Conservation (phyloP, 805 yeast genomes). For the Ogataea ramenticola region DNA sequence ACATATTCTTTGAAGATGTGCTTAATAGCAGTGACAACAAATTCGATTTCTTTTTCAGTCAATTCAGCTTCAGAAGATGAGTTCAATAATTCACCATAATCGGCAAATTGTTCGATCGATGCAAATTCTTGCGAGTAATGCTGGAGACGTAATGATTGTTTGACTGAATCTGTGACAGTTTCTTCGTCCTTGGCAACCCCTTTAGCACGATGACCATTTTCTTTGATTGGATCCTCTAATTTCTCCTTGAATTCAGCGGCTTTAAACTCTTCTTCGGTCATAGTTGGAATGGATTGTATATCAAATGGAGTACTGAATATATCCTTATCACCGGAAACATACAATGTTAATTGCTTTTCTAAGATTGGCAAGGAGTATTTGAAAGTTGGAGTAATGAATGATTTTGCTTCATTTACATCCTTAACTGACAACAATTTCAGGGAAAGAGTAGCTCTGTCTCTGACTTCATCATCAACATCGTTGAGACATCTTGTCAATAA, state of each 20-base stretch:
- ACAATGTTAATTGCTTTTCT: conserved; percentile 69
- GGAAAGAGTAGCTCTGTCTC: conserved; percentile 92
- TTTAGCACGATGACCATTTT: conserved; percentile 8
- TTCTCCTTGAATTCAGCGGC: conserved; percentile 56
- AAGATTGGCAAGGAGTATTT: conserved; percentile 69
- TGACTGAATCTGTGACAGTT: conserved; percentile 22
- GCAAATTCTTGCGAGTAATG: conserved; percentile 65
- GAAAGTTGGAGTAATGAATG: conserved; percentile 58
- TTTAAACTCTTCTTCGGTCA: conserved; percentile 61
- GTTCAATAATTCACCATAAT: conserved; percentile 70
- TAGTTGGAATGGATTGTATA: conserved; percentile 55
- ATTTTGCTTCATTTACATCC: conserved; percentile 31
- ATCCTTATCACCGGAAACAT: conserved; percentile 49
- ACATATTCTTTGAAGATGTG: conserved; percentile 74
- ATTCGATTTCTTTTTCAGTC: conserved; percentile 91
- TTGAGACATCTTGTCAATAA: conserved; percentile 76
- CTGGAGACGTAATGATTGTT: conserved; percentile 40
- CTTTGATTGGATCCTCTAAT: conserved; percentile 13
- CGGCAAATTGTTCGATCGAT: conserved; percentile 63
- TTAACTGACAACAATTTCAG: conserved; percentile 51
- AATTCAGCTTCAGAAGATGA: conserved; percentile 58
- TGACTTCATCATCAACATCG: conserved; percentile 93
- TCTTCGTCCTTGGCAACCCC: conserved; percentile 20
- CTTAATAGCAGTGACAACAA: conserved; percentile 76
- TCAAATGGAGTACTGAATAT: conserved; percentile 59